Evolutionary conservation across 2,329 filamentous ascomycete species (phyloP), one percentile per base, ranked within the genome.

Genomic region (Penicillium brasilianum): DNA sequence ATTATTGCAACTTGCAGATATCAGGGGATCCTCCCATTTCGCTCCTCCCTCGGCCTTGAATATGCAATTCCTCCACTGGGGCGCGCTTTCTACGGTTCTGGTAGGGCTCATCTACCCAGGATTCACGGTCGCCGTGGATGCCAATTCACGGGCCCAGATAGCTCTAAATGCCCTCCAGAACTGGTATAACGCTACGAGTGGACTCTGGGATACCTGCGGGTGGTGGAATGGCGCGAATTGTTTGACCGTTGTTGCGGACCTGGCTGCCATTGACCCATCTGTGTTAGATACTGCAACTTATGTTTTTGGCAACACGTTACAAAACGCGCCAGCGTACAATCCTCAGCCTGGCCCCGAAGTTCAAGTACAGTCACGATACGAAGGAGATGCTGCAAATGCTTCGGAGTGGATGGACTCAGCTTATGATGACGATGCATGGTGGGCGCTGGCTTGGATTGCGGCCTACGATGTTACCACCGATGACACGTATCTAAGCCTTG

Each of bases 211-310:
- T 57, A 83, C 83, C 0, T 82, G 84, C 8, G 83, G 83, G n/a
- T 92, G 90, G 90, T 92, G 90, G 90, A 90, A 91, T 70, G 84
- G 84, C 56, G 90, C 85, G 48, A 92, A 91, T 70, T 82, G 83
- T 59, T 77, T 92, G 61, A 90, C 87, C 0, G 83, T 82, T 3
- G 74, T 91, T 18, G 84, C 82, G 55, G 86, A 91, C 58, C 74
- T 85, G 25, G 78, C 79, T 8, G 72, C 73, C 1, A 51, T 76
- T 30, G 76, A 79, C 58, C 68, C 66, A 48, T 74, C 65, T 18
- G 74, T 75, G 57, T 67, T 68, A n/a, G 62, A 68, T 0, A 69
- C 75, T 0, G 80, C 77, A 2, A 69, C 62, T 11, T 66, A 72
- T 13, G 72, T 83, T 4, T 82, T 84, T 58, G 72, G 75, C 16